Percentiles rank a stretch among this genome's conserved stretches.
Conservation (phyloP, 768 basidiomycete genomes). For the Tylopilus sp. region DNA sequence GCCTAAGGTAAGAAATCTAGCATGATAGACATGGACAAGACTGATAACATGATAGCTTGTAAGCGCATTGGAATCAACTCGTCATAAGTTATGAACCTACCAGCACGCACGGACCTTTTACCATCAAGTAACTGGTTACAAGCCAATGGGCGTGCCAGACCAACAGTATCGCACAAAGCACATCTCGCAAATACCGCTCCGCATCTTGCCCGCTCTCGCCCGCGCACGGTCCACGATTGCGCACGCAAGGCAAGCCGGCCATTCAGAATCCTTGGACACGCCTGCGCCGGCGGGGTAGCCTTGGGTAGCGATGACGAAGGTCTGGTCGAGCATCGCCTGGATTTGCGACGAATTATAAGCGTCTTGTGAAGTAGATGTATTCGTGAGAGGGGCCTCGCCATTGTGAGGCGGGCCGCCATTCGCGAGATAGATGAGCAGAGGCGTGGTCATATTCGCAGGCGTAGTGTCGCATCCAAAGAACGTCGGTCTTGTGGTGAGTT, state of each 20-base stretch:
- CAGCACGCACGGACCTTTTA: no score
- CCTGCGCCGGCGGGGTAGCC: slow-evolving; percentile 32
- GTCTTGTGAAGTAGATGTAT: slow-evolving; percentile 9
- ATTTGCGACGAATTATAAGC: background rate
- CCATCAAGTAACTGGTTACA: no score
- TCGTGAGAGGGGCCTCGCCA: background rate
- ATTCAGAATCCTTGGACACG: slow-evolving; percentile 35
- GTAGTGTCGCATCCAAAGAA: background rate
- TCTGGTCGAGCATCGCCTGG: background rate
- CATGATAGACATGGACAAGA: no score
- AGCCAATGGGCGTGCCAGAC: no score
- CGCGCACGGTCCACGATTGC: no score
- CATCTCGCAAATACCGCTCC: no score
- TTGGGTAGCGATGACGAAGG: slow-evolving; percentile 38
- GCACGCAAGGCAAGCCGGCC: slow-evolving; percentile 24
- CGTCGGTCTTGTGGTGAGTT: background rate
- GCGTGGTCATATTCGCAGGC: background rate
- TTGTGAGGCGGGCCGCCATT: background rate
- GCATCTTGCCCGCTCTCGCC: no score
- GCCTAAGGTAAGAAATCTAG: no score
- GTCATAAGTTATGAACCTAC: no score
- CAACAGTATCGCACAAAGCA: no score
- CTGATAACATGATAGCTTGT: no score
- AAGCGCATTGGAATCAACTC: no score
- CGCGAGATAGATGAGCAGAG: background rate